These are phyloP conservation scores for Debaryomyces nepalensis DNA, from an alignment of 1,139 yeast species.

Conservation along the genomic window DNA sequence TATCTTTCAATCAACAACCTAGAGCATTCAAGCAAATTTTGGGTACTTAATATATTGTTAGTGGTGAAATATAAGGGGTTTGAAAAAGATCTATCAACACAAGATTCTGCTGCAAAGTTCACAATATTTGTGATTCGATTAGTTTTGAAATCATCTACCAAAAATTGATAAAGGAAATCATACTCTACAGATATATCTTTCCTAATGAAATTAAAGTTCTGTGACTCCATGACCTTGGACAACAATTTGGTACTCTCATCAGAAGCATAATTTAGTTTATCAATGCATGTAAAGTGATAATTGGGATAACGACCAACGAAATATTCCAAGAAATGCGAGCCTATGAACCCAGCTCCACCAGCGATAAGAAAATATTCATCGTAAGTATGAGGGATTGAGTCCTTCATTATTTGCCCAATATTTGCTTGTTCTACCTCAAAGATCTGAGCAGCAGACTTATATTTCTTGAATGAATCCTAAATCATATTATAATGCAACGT, in stretches of 20 bases:
- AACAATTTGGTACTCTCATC: conserved; percentile 24
- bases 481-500: conserved; percentile 30
- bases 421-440: background rate
- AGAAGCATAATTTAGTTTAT: conserved; percentile 47
- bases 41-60: conserved; percentile 56
- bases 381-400: conserved; percentile 10
- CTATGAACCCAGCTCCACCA: conserved; percentile 67
- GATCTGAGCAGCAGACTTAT: background rate
- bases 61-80: conserved; percentile 50
- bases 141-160: conserved; percentile 17
- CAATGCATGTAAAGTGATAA: conserved; percentile 50
- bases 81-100: conserved; percentile 58
- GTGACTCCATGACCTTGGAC: conserved; percentile 27
- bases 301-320: conserved; percentile 43
- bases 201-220: conserved; percentile 30
- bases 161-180: conserved; percentile 17
- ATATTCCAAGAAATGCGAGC: conserved; percentile 52
- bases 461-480: background rate
- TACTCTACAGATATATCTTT: conserved; percentile 44
- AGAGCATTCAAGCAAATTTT: conserved; percentile 51
- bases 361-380: conserved; percentile 46
- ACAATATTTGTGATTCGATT: conserved; percentile 42
- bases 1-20: conserved; percentile 21
- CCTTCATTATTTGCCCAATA: background rate
- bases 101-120: conserved; percentile 63